phyloP scores from a whole-genome alignment of 169 alveolate genomes.

The Cystoisospora suis region DNA sequence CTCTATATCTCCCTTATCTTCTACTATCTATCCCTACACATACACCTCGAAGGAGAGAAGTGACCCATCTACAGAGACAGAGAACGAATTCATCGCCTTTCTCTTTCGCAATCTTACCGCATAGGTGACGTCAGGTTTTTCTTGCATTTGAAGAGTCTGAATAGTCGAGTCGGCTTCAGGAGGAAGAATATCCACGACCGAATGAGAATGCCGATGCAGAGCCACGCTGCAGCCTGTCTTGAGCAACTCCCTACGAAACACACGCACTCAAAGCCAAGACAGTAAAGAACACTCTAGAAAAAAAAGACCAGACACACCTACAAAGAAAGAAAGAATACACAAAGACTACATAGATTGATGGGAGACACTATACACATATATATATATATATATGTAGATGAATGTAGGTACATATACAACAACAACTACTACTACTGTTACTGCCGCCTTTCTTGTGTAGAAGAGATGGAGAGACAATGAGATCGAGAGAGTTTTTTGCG shows the following conservation, averaged over 20 bases:
- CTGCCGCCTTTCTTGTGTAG: background rate
- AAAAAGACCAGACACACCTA: background rate
- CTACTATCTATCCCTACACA: too few relatives aligned
- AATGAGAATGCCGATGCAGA: constrained; percentile 98
- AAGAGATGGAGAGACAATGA: background rate
- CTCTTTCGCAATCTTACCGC: constrained; percentile 78
- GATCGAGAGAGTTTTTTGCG: background rate
- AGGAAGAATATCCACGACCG: constrained; percentile 98
- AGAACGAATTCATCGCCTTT: too few relatives aligned
- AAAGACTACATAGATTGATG: too few relatives aligned
- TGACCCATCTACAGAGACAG: too few relatives aligned
- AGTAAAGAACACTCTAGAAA: background rate
- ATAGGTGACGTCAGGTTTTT: constrained; percentile 99
- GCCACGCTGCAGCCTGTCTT: constrained; percentile 99
- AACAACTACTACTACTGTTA: too few relatives aligned
- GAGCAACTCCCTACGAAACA: constrained; percentile 90
- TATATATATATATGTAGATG: background rate
- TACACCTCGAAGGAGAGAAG: too few relatives aligned
- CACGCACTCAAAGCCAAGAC: background rate
- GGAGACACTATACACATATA: background rate
- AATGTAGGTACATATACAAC: background rate
- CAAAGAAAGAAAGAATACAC: background rate
- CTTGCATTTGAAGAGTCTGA: constrained; percentile 95
- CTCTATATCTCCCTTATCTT: too few relatives aligned
- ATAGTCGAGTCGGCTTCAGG: constrained; percentile 99